Evolutionary conservation across 305 asterid genomes (phyloP).

Genomic region (Fraxinus dipetala): DNA sequence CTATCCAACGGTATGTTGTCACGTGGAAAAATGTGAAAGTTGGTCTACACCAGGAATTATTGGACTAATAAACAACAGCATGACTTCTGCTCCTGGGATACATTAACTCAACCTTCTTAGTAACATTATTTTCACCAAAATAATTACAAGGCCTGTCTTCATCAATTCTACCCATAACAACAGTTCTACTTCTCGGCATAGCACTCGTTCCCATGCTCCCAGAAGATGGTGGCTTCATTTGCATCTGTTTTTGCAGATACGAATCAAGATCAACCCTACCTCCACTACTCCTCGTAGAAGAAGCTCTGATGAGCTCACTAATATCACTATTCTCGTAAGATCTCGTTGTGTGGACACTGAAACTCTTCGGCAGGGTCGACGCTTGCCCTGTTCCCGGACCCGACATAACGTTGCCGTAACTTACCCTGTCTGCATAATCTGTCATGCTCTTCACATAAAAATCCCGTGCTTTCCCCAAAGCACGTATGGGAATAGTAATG

Average conservation of each 20-base stretch:
- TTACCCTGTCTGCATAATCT: constrained; percentile 32
- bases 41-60: too few relatives aligned
- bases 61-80: constrained; percentile 26
- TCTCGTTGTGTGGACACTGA: constrained; percentile 38
- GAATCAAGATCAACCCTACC: constrained; percentile 21
- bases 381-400: constrained; percentile 22
- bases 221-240: constrained; percentile 8
- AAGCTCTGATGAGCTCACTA: constrained; percentile 54
- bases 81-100: constrained; percentile 64
- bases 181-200: constrained; percentile 57
- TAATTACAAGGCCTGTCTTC: constrained; percentile 49
- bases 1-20: too few relatives aligned
- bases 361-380: constrained; percentile 48
- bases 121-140: constrained; percentile 36
- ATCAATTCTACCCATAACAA: constrained; percentile 70
- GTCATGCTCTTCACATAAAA: constrained; percentile 51
- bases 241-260: constrained; percentile 31
- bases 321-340: constrained; percentile 42
- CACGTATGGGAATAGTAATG: constrained; percentile 43
- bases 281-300: constrained; percentile 39
- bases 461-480: constrained; percentile 50
- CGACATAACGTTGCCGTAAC: constrained; percentile 21
- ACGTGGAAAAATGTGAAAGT: too few relatives aligned
- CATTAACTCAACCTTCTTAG: constrained; percentile 16
- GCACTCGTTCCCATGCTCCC: constrained; percentile 21